These are phyloP conservation scores for Lignosus rhinocerotis DNA, from an alignment of 1,284 basidiomycete genomes.

Conservation along the genomic window DNA sequence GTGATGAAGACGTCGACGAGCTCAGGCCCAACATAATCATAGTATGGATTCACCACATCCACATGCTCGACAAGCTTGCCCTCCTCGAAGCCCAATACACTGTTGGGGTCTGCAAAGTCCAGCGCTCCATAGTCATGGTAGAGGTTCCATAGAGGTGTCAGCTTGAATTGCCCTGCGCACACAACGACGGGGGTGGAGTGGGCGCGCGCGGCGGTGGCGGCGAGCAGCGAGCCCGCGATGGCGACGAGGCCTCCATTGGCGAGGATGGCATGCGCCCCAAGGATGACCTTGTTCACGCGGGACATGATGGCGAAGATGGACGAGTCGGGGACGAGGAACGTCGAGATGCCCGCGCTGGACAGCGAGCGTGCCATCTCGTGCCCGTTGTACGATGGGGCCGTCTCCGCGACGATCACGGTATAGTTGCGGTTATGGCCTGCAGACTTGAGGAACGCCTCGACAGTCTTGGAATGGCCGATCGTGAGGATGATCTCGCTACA, in stretches of 20 bases:
- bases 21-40: slow-evolving; percentile 93
- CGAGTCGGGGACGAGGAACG: slow-evolving; percentile 93
- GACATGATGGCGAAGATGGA: slow-evolving; percentile 96
- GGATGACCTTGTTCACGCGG: slow-evolving; percentile 93
- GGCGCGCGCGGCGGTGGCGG: slow-evolving; percentile 86
- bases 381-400: slow-evolving; percentile 89
- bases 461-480: slow-evolving; percentile 91
- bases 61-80: slow-evolving; percentile 79
- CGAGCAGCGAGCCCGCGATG: slow-evolving; percentile 81
- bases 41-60: slow-evolving; percentile 90
- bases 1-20: slow-evolving; percentile 94
- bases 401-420: slow-evolving; percentile 95
- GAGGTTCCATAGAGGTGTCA: slow-evolving; percentile 92
- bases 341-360: slow-evolving; percentile 82
- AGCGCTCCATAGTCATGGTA: slow-evolving; percentile 41
- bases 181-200: slow-evolving; percentile 95
- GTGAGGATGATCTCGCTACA: slow-evolving; percentile 95
- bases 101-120: slow-evolving; percentile 68
- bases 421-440: slow-evolving; percentile 92
- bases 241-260: slow-evolving; percentile 97
- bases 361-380: slow-evolving; percentile 83
- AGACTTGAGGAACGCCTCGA: slow-evolving; percentile 91
- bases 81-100: slow-evolving; percentile 81
- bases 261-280: slow-evolving; percentile 91
- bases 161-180: slow-evolving; percentile 93